These are phyloP conservation scores for Rozella allomycis DNA, from an alignment of 371 early-diverging fungal genomes.

Conservation along the genomic window DNA sequence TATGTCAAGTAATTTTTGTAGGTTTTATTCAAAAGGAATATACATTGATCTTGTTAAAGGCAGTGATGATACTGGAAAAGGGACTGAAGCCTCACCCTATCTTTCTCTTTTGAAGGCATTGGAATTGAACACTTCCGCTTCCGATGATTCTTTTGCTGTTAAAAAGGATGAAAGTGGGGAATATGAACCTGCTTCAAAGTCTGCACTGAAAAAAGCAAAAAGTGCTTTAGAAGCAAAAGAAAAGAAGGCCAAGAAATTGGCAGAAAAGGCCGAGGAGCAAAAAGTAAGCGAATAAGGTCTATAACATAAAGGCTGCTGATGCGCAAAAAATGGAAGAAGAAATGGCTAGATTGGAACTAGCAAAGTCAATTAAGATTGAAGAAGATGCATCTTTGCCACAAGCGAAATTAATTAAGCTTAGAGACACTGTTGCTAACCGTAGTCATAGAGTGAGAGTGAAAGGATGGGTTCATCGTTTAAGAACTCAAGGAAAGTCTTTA, in stretches of 20 bases:
- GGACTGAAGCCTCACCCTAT: conserved; percentile 37
- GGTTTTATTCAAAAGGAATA: no score
- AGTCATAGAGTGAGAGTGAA: conserved; percentile 60
- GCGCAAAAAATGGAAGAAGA: conserved; percentile 44
- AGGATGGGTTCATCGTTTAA: conserved; percentile 90
- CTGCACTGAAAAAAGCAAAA: conserved; percentile 74
- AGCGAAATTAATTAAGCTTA: conserved; percentile 64
- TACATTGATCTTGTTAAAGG: conserved; percentile 6
- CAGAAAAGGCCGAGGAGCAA: conserved; percentile 45
- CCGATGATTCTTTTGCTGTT: conserved; percentile 5
- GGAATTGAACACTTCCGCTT: conserved; percentile 15
- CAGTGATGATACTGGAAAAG: conserved; percentile 33
- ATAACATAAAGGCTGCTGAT: conserved; percentile 22
- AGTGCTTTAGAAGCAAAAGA: conserved; percentile 7
- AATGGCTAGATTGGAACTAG: conserved; percentile 53
- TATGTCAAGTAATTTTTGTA: no score
- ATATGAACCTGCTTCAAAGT: conserved; percentile 52
- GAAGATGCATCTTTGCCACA: conserved; percentile 52
- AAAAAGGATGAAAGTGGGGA: conserved; percentile 43
- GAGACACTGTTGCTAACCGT: conserved; percentile 39
- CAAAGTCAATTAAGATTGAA: conserved; percentile 49
- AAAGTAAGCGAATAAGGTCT: conserved; percentile 32
- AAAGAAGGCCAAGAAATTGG: conserved; percentile 44
- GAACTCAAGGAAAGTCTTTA: conserved; percentile 91
- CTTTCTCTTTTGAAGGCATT: conserved; percentile 28